These are phyloP conservation scores for Saccharomycopsis hybrid DNA, from an alignment of 1,139 yeast genomes.

Conservation along the genomic window DNA sequence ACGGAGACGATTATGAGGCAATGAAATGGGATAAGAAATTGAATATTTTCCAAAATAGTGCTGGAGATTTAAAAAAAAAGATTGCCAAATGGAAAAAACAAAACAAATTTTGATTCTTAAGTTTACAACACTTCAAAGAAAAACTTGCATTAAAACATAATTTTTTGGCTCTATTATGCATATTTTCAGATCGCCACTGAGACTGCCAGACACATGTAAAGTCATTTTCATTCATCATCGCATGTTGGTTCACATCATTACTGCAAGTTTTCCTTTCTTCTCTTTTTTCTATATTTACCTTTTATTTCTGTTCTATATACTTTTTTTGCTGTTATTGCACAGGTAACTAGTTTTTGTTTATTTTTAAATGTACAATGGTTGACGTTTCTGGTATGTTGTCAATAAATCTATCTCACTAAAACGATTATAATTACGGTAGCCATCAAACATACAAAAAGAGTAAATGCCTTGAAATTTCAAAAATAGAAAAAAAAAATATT, in stretches of 20 bases:
- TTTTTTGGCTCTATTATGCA: background rate
- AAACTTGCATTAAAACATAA: background rate
- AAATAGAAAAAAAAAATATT: too few relatives aligned
- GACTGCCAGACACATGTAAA: too few relatives aligned
- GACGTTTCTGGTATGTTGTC: too few relatives aligned
- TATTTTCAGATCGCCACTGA: too few relatives aligned
- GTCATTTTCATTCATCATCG: background rate
- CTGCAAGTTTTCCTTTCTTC: background rate
- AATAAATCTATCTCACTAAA: too few relatives aligned
- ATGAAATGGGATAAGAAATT: conserved; percentile 91
- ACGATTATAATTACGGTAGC: too few relatives aligned
- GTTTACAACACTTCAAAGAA: conserved; percentile 14
- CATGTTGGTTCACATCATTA: background rate
- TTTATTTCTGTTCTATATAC: background rate
- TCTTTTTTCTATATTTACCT: background rate
- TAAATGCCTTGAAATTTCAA: too few relatives aligned
- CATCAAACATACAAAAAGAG: too few relatives aligned
- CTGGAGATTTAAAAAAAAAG: conserved; percentile 74
- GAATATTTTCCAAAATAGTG: conserved; percentile 75
- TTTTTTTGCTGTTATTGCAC: background rate
- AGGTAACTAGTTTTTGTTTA: too few relatives aligned
- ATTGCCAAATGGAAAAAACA: conserved; percentile 57
- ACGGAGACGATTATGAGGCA: conserved; percentile 81
- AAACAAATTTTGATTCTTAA: conserved; percentile 7
- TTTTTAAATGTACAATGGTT: too few relatives aligned